Evolutionary conservation across 2,329 filamentous ascomycete genomes (phyloP).

Genomic region (Penicillium sp.): DNA sequence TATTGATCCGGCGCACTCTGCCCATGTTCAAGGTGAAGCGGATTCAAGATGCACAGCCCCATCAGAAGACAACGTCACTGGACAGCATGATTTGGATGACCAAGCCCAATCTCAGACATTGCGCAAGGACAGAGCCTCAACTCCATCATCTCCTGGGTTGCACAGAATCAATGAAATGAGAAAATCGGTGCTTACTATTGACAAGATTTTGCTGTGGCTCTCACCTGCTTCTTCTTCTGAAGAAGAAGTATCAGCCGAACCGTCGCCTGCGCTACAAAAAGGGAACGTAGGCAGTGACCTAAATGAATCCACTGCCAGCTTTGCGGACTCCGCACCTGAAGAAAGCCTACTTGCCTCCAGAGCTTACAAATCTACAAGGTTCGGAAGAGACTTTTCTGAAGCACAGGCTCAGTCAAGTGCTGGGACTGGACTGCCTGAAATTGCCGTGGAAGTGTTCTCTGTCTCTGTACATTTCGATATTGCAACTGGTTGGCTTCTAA

Average conservation of each 20-base stretch:
- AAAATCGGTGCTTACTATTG: constrained; percentile 37
- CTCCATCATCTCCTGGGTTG: constrained; percentile 15
- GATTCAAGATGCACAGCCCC: constrained; percentile 32
- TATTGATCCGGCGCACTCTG: not conserved
- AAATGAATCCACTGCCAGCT: constrained; percentile 20
- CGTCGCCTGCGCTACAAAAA: constrained; percentile 7
- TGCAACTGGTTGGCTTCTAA: constrained; percentile 41
- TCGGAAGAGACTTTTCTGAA: constrained; percentile 11
- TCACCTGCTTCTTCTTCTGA: constrained; percentile 24
- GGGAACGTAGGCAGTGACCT: constrained; percentile 17
- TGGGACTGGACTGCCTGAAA: constrained; percentile 8
- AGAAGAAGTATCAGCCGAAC: constrained; percentile 7
- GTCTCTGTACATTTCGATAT: constrained; percentile 38
- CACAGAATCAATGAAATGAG: constrained; percentile 28
- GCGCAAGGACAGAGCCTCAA: constrained; percentile 15
- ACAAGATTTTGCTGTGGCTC: constrained; percentile 37
- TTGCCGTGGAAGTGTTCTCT: constrained; percentile 34
- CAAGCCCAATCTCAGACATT: constrained; percentile 11
- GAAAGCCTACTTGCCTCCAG: constrained; percentile 27
- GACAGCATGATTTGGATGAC: constrained; percentile 8
- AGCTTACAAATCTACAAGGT: constrained; percentile 19
- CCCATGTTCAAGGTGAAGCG: constrained; percentile 15
- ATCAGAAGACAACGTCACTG: constrained; percentile 12
- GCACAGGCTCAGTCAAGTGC: not conserved
- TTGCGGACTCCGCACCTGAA: constrained; percentile 21